Percentiles rank a stretch among this genome's conserved stretches.
phyloP scores from a whole-genome alignment of 2,329 filamentous ascomycete species.

The Fusarium austroafricanum region DNA sequence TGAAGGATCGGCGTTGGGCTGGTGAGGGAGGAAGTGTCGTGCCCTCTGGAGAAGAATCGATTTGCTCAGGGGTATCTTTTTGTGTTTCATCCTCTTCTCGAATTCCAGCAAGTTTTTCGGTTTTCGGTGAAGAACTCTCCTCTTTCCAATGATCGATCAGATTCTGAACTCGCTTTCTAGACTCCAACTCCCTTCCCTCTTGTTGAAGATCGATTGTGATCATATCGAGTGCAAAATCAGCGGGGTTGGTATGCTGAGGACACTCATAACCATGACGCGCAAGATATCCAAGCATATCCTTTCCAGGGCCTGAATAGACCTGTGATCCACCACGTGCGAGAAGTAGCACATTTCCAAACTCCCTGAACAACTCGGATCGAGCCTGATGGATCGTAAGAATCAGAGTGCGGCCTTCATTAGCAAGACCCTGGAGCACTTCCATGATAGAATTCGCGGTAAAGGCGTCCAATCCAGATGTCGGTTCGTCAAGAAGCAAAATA shows the following conservation, averaged over 20 bases:
- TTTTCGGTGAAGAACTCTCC: conserved; percentile 14
- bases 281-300: conserved; percentile 75
- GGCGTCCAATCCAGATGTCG: conserved; percentile 80
- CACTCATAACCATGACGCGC: conserved; percentile 70
- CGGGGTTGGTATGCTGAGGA: conserved; percentile 77
- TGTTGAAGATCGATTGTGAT: conserved; percentile 81
- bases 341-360: conserved; percentile 78
- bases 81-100: conserved; percentile 47
- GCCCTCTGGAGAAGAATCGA: background rate
- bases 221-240: conserved; percentile 81
- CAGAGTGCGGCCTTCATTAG: conserved; percentile 78
- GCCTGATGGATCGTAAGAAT: conserved; percentile 84
- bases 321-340: conserved; percentile 76
- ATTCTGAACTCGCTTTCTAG: conserved; percentile 68
- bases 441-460: conserved; percentile 83
- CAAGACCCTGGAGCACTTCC: conserved; percentile 76
- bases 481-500: conserved; percentile 79
- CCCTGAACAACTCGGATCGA: conserved; percentile 76
- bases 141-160: conserved; percentile 70
- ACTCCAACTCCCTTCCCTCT: conserved; percentile 70
- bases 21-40: conserved; percentile 1
- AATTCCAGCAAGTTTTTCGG: conserved; percentile 44
- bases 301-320: conserved; percentile 73
- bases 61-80: conserved; percentile 7
- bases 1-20: conserved; percentile 55